Conservation (phyloP, 345 rosid species). For the Arabidopsis suecica region DNA sequence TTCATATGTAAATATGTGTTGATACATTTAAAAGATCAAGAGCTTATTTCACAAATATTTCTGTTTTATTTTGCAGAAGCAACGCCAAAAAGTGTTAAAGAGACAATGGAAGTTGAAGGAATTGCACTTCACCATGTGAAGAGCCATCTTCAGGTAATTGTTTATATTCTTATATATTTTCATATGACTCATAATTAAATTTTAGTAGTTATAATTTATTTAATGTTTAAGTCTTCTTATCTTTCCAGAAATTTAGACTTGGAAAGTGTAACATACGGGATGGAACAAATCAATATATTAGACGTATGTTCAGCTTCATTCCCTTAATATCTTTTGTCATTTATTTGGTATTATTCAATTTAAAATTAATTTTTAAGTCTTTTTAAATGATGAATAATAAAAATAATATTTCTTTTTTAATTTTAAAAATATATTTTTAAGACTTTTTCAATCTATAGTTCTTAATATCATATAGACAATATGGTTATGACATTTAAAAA, state of each 20-base stretch:
- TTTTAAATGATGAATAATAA: background rate
- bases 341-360: background rate
- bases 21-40: background rate
- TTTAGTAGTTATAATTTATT: background rate
- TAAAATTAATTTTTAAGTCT: background rate
- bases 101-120: slow-evolving; percentile 40
- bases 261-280: slow-evolving; percentile 35
- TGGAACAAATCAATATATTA: background rate
- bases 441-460: background rate
- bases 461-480: background rate
- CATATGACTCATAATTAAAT: background rate
- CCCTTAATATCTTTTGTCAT: background rate
- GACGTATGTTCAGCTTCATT: slow-evolving; percentile 27
- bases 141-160: slow-evolving; percentile 42
- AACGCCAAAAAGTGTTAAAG: slow-evolving; percentile 41
- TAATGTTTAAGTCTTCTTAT: background rate
- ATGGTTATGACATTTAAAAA: background rate
- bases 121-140: slow-evolving; percentile 44
- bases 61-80: slow-evolving; percentile 17
- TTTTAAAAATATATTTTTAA: background rate
- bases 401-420: background rate
- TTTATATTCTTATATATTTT: background rate
- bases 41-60: slow-evolving; percentile 9
- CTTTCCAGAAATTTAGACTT: slow-evolving; percentile 42
- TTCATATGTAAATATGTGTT: background rate